Evolutionary conservation across 2,329 filamentous ascomycete genomes (phyloP).

Genomic region (Ploettnerulaceae sp.): DNA sequence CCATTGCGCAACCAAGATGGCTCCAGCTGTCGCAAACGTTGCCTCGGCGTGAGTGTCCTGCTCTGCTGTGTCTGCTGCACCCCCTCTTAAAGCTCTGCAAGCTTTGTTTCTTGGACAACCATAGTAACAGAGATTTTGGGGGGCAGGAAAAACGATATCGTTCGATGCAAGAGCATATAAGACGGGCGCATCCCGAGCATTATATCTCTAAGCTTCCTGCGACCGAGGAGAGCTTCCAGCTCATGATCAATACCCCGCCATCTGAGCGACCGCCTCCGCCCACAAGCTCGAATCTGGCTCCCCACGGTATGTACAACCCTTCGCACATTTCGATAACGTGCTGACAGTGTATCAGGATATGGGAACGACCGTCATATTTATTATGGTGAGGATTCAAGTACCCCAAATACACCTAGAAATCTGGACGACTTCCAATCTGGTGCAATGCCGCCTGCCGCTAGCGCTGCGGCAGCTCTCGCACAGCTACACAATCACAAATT

Average conservation of each 20-base stretch:
- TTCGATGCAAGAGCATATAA: constrained; percentile 99
- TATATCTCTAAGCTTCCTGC: constrained; percentile 97
- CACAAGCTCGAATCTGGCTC: constrained; percentile 28
- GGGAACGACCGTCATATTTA: constrained; percentile 61
- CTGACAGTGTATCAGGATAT: constrained; percentile 41
- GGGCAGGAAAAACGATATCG: constrained; percentile 87
- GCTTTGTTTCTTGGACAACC: constrained; percentile 31
- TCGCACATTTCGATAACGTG: constrained; percentile 15
- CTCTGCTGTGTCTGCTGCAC: constrained; percentile 29
- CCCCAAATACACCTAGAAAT: constrained; percentile 62
- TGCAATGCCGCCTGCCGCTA: constrained; percentile 62
- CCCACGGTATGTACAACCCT: constrained; percentile 27
- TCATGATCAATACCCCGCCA: constrained; percentile 92
- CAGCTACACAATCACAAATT: constrained; percentile 77
- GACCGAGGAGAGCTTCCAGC: constrained; percentile 92
- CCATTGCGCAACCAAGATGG: constrained; percentile 94
- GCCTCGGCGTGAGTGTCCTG: constrained; percentile 80
- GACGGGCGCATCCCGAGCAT: constrained; percentile 91
- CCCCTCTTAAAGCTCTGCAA: constrained; percentile 25
- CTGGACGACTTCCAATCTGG: constrained; percentile 62
- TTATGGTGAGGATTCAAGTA: constrained; percentile 61
- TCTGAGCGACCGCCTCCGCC: constrained; percentile 37
- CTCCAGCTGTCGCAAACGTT: constrained; percentile 94
- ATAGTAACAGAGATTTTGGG: constrained; percentile 33
- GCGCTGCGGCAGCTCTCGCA: constrained; percentile 79